A percentile compares a stretch with the other conserved stretches of the same genome.
Evolutionary conservation across 1,284 basidiomycete genomes (phyloP).

Genomic region (Pyrrhoderma noxium): DNA sequence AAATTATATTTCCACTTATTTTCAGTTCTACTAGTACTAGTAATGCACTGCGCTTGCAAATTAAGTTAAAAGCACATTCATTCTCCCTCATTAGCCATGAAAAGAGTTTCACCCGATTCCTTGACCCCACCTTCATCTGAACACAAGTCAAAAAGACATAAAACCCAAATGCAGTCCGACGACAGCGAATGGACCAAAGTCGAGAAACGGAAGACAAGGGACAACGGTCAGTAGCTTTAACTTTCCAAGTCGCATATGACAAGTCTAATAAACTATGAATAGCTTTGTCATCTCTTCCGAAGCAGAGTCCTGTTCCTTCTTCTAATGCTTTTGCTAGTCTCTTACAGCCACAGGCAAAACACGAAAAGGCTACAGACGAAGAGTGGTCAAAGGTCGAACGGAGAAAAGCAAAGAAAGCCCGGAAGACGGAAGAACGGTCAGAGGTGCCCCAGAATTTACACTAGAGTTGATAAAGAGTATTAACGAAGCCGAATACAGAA

Average conservation of each 20-base stretch:
- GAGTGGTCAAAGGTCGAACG: conserved; percentile 74
- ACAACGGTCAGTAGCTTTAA: background rate
- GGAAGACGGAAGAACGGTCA: conserved; percentile 46
- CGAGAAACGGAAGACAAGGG: background rate
- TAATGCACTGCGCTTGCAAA: too few species aligned
- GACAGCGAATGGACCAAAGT: background rate
- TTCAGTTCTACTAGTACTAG: too few species aligned
- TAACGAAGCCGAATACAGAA: conserved; percentile 31
- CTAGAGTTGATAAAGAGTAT: too few species aligned
- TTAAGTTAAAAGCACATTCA: too few species aligned
- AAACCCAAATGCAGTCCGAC: background rate
- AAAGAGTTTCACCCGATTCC: too few species aligned
- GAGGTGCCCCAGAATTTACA: conserved; percentile 46
- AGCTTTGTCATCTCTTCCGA: background rate
- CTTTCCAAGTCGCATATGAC: too few species aligned
- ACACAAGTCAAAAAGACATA: conserved; percentile 6
- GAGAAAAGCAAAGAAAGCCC: conserved; percentile 67
- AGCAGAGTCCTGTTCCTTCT: background rate
- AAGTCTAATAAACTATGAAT: background rate
- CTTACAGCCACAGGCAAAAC: background rate
- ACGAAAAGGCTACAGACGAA: conserved; percentile 10
- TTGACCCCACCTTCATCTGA: background rate
- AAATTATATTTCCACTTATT: too few species aligned
- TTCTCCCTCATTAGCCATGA: too few species aligned
- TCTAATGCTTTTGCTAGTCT: conserved; percentile 5